These are phyloP conservation scores for Sindora glabra DNA, from an alignment of 306 rosid species.

Conservation along the genomic window DNA sequence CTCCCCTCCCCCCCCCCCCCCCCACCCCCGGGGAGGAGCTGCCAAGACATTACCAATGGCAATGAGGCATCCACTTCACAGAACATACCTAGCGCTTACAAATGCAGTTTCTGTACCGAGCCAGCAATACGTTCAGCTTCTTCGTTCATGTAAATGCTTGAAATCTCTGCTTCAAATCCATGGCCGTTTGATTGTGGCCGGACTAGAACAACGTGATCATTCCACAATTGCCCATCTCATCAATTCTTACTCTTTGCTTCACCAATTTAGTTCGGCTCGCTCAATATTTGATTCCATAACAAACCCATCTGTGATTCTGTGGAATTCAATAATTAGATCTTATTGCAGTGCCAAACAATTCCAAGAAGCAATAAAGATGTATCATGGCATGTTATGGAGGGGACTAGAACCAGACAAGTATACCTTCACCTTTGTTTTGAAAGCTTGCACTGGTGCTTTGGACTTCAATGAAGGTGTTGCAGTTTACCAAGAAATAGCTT, in stretches of 20 bases:
- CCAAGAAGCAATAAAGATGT: conserved; percentile 33
- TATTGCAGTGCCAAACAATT: conserved; percentile 23
- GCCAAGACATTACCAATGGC: too few species aligned
- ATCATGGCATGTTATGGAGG: conserved; percentile 26
- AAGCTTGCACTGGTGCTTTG: conserved; percentile 51
- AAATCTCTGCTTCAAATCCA: conserved; percentile 55
- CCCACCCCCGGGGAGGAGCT: too few species aligned
- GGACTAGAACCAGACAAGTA: conserved; percentile 59
- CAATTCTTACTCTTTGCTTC: conserved; percentile 34
- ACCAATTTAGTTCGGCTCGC: conserved; percentile 12
- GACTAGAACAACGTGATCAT: conserved; percentile 27
- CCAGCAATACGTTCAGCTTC: conserved; percentile 26
- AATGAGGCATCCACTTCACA: conserved; percentile 3
- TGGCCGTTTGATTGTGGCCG: conserved; percentile 38
- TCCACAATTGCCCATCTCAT: conserved; percentile 29
- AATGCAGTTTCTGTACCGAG: neutral
- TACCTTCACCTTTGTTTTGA: conserved; percentile 56
- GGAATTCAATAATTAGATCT: conserved; percentile 55
- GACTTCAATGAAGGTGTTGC: conserved; percentile 41
- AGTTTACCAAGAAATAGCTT: conserved; percentile 34
- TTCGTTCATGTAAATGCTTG: conserved; percentile 42
- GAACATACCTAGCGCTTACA: neutral
- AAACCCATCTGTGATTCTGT: conserved; percentile 40
- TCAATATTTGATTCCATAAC: conserved; percentile 19
- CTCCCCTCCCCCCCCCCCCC: too few species aligned